Evolutionary conservation across 2,329 filamentous ascomycete genomes (phyloP).

Genomic region (Trichocomaceae sp.): DNA sequence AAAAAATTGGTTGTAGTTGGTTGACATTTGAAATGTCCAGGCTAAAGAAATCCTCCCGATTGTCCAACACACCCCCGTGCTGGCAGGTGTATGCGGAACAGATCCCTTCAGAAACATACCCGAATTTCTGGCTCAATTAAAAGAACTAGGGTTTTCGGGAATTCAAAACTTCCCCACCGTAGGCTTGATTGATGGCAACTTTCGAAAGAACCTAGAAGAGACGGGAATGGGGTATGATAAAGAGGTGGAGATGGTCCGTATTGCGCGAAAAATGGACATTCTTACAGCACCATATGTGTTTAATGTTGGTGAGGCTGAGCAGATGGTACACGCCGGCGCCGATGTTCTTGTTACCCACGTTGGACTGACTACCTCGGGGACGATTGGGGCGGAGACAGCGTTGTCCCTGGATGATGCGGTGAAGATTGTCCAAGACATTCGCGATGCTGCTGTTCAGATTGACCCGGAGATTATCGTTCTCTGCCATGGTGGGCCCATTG

Average conservation of each 20-base stretch:
- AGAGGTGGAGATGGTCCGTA: slow-evolving; percentile 60
- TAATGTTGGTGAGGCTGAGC: slow-evolving; percentile 52
- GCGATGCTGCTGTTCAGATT: slow-evolving; percentile 52
- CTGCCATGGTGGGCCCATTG: slow-evolving; percentile 66
- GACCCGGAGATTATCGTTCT: slow-evolving; percentile 57
- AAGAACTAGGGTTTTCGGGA: slow-evolving; percentile 59
- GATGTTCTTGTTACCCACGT: slow-evolving; percentile 64
- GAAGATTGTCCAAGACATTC: slow-evolving; percentile 54
- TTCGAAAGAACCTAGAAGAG: slow-evolving; percentile 62
- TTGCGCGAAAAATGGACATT: slow-evolving; percentile 54
- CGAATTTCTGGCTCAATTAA: slow-evolving; percentile 54
- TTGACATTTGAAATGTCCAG: slow-evolving; percentile 24
- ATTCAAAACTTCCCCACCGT: slow-evolving; percentile 71
- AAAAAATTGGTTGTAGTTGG: neutral
- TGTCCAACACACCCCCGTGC: slow-evolving; percentile 57
- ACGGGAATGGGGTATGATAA: slow-evolving; percentile 63
- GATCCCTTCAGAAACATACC: slow-evolving; percentile 62
- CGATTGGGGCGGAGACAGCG: slow-evolving; percentile 57
- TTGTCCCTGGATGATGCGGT: slow-evolving; percentile 61
- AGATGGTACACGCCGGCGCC: slow-evolving; percentile 59
- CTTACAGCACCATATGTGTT: slow-evolving; percentile 68
- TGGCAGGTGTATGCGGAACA: slow-evolving; percentile 65
- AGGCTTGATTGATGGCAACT: slow-evolving; percentile 62
- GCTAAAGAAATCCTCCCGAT: slow-evolving; percentile 61
- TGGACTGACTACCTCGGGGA: slow-evolving; percentile 59